Conservation (phyloP, 2,329 filamentous ascomycete genomes). For the Fusarium palustre region DNA sequence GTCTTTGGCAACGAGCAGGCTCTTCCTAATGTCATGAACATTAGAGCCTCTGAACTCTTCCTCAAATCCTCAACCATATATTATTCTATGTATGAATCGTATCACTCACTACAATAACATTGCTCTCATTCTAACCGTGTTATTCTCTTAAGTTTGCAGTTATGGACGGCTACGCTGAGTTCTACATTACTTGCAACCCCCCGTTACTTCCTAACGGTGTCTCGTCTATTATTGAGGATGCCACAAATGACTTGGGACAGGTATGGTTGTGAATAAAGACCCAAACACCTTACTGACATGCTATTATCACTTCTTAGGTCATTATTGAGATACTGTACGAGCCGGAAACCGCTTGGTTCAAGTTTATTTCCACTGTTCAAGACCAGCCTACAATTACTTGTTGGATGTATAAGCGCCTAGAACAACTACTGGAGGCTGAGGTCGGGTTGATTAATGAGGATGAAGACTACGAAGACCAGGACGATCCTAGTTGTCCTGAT, state of each 20-base stretch:
- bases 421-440: constrained; percentile 38
- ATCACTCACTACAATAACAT: not conserved
- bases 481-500: not conserved
- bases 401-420: constrained; percentile 40
- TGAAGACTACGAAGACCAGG: constrained; percentile 7
- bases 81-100: not conserved
- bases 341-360: constrained; percentile 53
- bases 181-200: constrained; percentile 53
- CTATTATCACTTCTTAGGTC: constrained; percentile 2
- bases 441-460: constrained; percentile 3
- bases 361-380: constrained; percentile 41
- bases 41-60: not conserved
- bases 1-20: constrained; percentile 99
- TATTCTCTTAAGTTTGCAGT: not conserved
- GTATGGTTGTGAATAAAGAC: constrained; percentile 24
- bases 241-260: constrained; percentile 7
- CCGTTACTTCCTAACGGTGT: constrained; percentile 51
- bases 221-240: constrained; percentile 36
- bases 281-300: not conserved
- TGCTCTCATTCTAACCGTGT: not conserved
- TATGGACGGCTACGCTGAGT: constrained; percentile 47
- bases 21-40: constrained; percentile 76
- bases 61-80: constrained; percentile 13
- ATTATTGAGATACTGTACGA: constrained; percentile 53
- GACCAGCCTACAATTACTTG: constrained; percentile 28